Conservation (phyloP, 2,329 filamentous ascomycete genomes). For the Fusarium nodosum region DNA sequence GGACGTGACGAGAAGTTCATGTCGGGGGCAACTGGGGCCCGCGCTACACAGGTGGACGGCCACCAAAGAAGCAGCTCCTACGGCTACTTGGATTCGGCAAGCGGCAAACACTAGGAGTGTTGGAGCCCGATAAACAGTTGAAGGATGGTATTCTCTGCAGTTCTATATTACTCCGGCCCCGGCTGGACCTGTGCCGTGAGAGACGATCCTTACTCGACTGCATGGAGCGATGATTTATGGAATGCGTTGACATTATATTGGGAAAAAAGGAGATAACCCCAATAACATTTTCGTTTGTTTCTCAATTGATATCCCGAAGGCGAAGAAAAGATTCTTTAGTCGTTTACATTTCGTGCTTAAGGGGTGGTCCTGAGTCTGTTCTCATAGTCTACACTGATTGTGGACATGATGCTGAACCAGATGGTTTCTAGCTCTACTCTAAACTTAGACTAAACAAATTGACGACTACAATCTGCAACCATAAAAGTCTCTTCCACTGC, state of each 20-base stretch:
- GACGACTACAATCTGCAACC: conserved; percentile 24
- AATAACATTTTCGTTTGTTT: conserved; percentile 37
- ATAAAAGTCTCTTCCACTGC: neutral
- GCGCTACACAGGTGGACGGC: conserved; percentile 46
- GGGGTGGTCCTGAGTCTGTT: conserved; percentile 21
- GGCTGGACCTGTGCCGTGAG: conserved; percentile 49
- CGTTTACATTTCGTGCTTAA: conserved; percentile 14
- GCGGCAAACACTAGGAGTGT: conserved; percentile 46
- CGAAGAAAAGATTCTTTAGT: conserved; percentile 1
- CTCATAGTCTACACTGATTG: conserved; percentile 28
- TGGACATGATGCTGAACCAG: conserved; percentile 44
- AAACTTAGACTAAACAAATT: conserved; percentile 38
- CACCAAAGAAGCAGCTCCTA: conserved; percentile 56
- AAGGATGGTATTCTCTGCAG: conserved; percentile 32
- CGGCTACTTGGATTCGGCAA: conserved; percentile 52
- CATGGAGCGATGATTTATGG: conserved; percentile 38
- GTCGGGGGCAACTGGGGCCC: conserved; percentile 45
- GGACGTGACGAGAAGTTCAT: conserved; percentile 51
- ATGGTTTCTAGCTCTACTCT: conserved; percentile 39
- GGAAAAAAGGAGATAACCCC: conserved; percentile 38
- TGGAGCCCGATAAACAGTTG: conserved; percentile 36
- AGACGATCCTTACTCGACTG: conserved; percentile 44
- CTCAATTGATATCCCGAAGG: conserved; percentile 22
- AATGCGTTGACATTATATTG: conserved; percentile 38
- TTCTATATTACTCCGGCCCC: conserved; percentile 45